Evolutionary conservation across 2,329 filamentous ascomycete genomes (phyloP), one percentile per base, ranked within the genome.

Genomic region (Aspergillus sp.): DNA sequence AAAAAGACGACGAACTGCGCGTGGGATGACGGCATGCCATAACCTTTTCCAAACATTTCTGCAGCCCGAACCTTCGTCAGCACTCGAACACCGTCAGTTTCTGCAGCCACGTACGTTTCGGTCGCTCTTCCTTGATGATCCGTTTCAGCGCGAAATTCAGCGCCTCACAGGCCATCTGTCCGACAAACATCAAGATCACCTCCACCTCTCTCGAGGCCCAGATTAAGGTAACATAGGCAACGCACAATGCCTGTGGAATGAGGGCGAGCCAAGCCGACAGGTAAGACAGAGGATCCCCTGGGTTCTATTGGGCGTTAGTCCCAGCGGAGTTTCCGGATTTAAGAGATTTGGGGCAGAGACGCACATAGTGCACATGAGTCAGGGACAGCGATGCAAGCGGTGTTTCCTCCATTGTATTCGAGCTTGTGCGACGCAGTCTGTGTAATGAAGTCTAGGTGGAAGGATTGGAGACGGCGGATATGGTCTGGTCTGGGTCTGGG

Each of bases 11-110:
- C 82, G 57, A 95, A 98, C 65, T 98, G 91, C 6, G 91, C 83
- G 63, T 98, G 91, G 24, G 88, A 95, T 5, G 75, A 80, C 8
- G 91, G 91, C 93, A 98, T 98, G 48, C 91, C 93, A 55, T 98
- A 98, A 43, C 91, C 91, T 60, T 93, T 93, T 35, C 86, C 75
- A 52, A 88, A 78, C 68, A 80, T 76, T 60, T 75, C 74, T 78
- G 44, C 25, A 12, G 16, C 15, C 20, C 13, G 15, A 33, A 13
- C 15, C 7, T 3, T 30, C 8, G 25, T 40, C 16, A 35, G 26
- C 8, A 6, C 12, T 7, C 20, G 12, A 8, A n/a, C 15, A 24
- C n/a, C 5, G 3, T 8, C 12, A 15, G 15, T 13, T 8, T n/a
- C n/a, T 8, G 12, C 20, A 8, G 26, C 8, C 10, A 60, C 71